Conservation (phyloP, 23 red algal species). For the Chondrus crispus region DNA sequence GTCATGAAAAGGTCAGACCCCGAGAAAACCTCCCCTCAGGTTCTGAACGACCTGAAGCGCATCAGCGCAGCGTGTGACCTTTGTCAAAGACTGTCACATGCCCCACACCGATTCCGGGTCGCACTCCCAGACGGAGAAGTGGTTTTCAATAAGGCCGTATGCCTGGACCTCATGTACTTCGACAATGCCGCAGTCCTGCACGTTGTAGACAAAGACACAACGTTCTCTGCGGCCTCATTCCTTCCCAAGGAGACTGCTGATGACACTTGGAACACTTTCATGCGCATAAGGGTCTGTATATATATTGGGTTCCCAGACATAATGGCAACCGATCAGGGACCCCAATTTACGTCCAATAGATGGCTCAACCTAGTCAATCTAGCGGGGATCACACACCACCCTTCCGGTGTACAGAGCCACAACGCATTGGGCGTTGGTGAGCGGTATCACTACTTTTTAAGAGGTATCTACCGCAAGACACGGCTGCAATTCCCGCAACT, state of each 20-base stretch:
- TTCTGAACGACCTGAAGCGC: neutral
- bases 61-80: conserved; percentile 7
- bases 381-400: neutral
- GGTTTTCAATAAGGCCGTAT: neutral
- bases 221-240: neutral
- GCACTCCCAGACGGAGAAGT: neutral
- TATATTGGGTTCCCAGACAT: neutral
- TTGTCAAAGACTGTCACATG: neutral
- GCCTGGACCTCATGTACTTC: neutral
- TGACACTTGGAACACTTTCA: neutral
- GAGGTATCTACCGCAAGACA: neutral
- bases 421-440: neutral
- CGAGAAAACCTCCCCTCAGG: neutral
- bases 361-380: neutral
- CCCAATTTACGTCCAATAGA: neutral
- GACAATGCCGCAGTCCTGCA: neutral
- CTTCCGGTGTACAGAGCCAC: neutral
- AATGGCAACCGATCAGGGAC: neutral
- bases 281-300: neutral
- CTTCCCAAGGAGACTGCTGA: neutral
- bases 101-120: conserved; percentile 17
- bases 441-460: neutral
- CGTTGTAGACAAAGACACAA: neutral
- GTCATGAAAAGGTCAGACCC: neutral
- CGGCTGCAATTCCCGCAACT: neutral